Evolutionary conservation across 2,329 filamentous ascomycete genomes (phyloP), one percentile per base, ranked within the genome.

Genomic region (Pseudogymnoascus sp.): DNA sequence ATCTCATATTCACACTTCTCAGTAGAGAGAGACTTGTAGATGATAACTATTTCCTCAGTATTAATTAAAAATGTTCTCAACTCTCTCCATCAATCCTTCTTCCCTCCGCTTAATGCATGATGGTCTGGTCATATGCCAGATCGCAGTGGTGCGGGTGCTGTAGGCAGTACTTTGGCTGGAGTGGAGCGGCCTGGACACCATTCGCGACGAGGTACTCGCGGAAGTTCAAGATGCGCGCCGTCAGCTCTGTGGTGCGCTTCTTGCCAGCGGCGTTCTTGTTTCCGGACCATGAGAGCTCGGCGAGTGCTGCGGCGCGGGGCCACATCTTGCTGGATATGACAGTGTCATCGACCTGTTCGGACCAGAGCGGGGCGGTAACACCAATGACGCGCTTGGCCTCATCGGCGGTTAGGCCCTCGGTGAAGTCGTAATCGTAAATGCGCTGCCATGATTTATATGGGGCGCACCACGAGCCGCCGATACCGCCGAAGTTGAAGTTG

Each of bases 381-480:
- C 91, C 91, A 13, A 93, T 75, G 2, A 96, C 86, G 16, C 88
- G 82, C 71, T 85, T 79, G 33, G 85, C 83, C 56, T 84, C 76
- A 31, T 85, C 79, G 6, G 75, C 75, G 0, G 86, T 82, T 7
- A 95, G 79, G 59, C 83, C 84, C 4, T 77, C 79, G 4, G 85
- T 77, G 0, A 91, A 90, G 71, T 96, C 87, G 75, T 93, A 88
- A 31, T 85, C 82, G 80, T 96, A 96, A 66, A 93, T 82, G 31
- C 90, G 79, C 11, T 85, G 83, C 91, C 91, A 96, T 76, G 83
- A 89, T 78, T 96, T 91, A 73, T 82, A 81, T 1, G 91, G 91
- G 0, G 79, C 77, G 77, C 90, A 96, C 83, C 91, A 95, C 77
- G 93, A 90, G 64, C 79, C 77, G 76, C 88, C 95, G 1, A 89